Percentiles rank a stretch among this genome's conserved stretches.
phyloP scores from a whole-genome alignment of 176 grass and related monocot genomes.

The Aegilops tauschii region DNA sequence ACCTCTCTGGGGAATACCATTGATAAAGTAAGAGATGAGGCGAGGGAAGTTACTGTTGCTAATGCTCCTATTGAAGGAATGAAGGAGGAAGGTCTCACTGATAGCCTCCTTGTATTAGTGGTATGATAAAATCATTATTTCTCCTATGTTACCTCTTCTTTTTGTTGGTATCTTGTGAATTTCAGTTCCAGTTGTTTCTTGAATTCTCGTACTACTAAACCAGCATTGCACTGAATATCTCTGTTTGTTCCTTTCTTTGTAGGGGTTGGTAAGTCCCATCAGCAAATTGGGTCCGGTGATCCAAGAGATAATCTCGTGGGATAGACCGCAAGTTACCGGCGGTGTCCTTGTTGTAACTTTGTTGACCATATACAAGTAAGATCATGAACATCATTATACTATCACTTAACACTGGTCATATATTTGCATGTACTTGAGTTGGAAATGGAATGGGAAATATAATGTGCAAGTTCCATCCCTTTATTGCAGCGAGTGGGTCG shows the following conservation, averaged over 20 bases:
- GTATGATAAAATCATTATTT: constrained; percentile 30
- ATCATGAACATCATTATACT: neutral
- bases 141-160: neutral
- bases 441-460: neutral
- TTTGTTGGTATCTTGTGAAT: neutral
- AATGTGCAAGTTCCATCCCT: neutral
- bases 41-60: constrained; percentile 53
- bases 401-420: neutral
- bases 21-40: constrained; percentile 73
- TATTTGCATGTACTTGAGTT: neutral
- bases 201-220: neutral
- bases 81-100: constrained; percentile 72
- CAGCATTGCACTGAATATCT: neutral
- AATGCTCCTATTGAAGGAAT: constrained; percentile 64
- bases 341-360: constrained; percentile 33
- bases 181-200: neutral
- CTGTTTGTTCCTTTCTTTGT: neutral
- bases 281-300: constrained; percentile 44
- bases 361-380: constrained; percentile 79
- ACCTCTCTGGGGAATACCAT: constrained; percentile 51
- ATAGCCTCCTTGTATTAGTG: constrained; percentile 71
- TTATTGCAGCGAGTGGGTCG: constrained; percentile 61
- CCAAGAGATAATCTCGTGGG: constrained; percentile 57
- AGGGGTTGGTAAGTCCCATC: constrained; percentile 65
- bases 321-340: constrained; percentile 44